These are phyloP conservation scores for Zasmidium cellare DNA, from an alignment of 2,329 filamentous ascomycete genomes.

Conservation along the genomic window DNA sequence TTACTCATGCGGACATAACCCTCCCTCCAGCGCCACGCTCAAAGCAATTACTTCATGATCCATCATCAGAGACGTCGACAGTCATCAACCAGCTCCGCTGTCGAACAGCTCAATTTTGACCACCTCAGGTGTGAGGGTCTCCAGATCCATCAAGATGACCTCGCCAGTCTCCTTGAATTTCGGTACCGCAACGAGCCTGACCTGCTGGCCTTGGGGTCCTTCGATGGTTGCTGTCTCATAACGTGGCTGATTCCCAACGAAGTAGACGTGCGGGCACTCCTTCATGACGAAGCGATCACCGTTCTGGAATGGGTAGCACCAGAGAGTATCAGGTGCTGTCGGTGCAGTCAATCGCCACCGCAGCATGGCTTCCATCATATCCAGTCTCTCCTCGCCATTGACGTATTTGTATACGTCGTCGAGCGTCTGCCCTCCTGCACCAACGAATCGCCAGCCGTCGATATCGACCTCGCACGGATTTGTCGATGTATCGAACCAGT, in stretches of 20 bases:
- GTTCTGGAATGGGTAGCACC: constrained; percentile 95
- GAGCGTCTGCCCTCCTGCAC: constrained; percentile 87
- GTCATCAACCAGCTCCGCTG: not conserved
- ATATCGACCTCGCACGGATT: constrained; percentile 93
- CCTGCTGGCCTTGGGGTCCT: constrained; percentile 59
- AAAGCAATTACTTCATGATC: not conserved
- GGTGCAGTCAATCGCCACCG: constrained; percentile 89
- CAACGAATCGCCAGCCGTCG: constrained; percentile 84
- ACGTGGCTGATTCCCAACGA: constrained; percentile 63
- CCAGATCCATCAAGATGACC: constrained; percentile 78
- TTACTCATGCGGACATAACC: no score
- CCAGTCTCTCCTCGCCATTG: constrained; percentile 67
- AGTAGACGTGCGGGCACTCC: constrained; percentile 84
- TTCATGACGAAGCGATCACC: constrained; percentile 87
- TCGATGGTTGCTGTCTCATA: constrained; percentile 63
- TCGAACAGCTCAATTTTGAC: constrained; percentile 57
- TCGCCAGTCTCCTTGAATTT: constrained; percentile 76
- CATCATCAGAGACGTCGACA: not conserved
- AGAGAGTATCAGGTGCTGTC: constrained; percentile 92
- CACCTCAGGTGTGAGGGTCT: constrained; percentile 76
- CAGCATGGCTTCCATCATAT: constrained; percentile 93
- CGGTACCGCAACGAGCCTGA: constrained; percentile 80
- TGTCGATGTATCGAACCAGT: constrained; percentile 85
- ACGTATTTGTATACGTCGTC: constrained; percentile 94
- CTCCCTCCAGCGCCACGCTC: not conserved